Conservation (phyloP, 257 asterid genomes). For the Echites panduratus region DNA sequence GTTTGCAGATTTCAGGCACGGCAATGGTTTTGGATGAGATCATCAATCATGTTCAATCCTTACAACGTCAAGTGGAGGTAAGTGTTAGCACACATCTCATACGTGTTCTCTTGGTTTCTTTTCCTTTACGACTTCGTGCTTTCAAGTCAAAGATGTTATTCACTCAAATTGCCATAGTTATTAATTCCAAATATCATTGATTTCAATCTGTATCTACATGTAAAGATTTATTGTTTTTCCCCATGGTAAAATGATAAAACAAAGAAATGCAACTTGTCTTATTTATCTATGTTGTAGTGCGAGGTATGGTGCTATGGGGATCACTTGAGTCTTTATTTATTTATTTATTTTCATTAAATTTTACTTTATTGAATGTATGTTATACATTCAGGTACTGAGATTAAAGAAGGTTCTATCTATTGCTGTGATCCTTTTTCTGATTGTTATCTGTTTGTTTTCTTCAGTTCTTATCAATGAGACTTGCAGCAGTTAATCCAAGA, state of each 20-base stretch:
- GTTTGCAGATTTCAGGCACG: conserved; percentile 82
- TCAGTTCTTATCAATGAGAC: conserved; percentile 79
- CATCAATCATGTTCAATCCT: conserved; percentile 84
- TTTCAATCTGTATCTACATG: not conserved
- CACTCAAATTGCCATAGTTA: not conserved
- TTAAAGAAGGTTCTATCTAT: not conserved
- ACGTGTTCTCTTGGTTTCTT: not conserved
- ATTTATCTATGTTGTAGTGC: not conserved
- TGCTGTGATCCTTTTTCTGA: not conserved
- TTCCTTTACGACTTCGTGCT: not conserved
- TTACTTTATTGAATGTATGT: not conserved
- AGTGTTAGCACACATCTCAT: conserved; percentile 18
- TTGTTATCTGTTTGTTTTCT: not conserved
- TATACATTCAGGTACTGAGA: not conserved
- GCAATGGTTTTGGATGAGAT: conserved; percentile 96
- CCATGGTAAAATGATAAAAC: not conserved
- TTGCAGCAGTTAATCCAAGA: conserved; percentile 80
- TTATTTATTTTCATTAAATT: not conserved
- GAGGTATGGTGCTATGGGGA: not conserved
- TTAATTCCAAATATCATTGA: not conserved
- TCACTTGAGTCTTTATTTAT: no score
- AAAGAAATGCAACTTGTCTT: not conserved
- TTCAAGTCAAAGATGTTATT: not conserved
- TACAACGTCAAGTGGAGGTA: conserved; percentile 98
- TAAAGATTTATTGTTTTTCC: not conserved